Conservation (phyloP, 2,329 filamentous ascomycete species). For the Colletotrichum noveboracense region DNA sequence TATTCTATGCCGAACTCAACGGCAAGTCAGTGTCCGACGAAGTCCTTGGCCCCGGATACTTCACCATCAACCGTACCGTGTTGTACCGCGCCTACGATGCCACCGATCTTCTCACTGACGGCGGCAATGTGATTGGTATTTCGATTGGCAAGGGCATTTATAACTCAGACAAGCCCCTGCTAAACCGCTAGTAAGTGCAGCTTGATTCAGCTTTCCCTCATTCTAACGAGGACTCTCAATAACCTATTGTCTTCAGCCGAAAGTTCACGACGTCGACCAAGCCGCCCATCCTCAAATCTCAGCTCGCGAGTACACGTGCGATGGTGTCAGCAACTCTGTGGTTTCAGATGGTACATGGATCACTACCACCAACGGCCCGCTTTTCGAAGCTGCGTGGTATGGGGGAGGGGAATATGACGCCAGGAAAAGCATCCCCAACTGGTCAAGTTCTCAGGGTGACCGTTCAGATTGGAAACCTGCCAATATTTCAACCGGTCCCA, state of each 20-base stretch:
- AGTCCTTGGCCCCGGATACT: not conserved
- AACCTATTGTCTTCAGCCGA: not conserved
- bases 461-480: conserved; percentile 6
- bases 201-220: not conserved
- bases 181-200: not conserved
- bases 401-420: conserved; percentile 20
- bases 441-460: not conserved
- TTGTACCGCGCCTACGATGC: conserved; percentile 18
- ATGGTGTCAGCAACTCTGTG: not conserved
- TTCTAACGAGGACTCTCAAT: not conserved
- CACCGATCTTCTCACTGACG: not conserved
- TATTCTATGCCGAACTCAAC: conserved; percentile 12
- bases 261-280: conserved; percentile 9
- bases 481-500: not conserved
- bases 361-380: conserved; percentile 9
- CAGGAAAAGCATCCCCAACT: not conserved
- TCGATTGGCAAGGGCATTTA: conserved; percentile 18
- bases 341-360: conserved; percentile 3
- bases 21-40: not conserved
- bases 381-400: conserved; percentile 15
- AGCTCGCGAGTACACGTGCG: conserved; percentile 20
- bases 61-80: conserved; percentile 11
- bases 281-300: conserved; percentile 14
- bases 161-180: conserved; percentile 6
- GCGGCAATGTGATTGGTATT: conserved; percentile 13